Percentiles rank a stretch among this genome's conserved stretches.
Evolutionary conservation across 2,329 filamentous ascomycete genomes (phyloP).

Genomic region (Nannizziopsis barbatae): DNA sequence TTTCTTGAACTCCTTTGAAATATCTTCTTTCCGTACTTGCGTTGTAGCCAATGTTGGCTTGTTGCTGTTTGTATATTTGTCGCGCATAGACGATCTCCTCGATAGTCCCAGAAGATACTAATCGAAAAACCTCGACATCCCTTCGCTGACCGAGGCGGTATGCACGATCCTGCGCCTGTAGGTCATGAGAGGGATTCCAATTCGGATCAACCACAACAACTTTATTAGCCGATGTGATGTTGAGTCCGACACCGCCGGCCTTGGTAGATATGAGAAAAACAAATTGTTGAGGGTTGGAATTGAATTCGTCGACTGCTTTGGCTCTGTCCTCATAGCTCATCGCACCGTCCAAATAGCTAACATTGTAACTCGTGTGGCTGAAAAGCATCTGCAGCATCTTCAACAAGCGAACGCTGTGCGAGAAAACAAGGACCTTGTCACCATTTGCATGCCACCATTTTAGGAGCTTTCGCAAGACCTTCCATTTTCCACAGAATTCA

Average conservation of each 20-base stretch:
- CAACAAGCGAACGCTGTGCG: constrained; percentile 75
- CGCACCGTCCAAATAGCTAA: constrained; percentile 80
- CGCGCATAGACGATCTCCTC: constrained; percentile 95
- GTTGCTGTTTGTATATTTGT: constrained; percentile 98
- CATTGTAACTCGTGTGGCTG: constrained; percentile 75
- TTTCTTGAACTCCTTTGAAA: constrained; percentile 86
- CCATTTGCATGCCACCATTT: constrained; percentile 81
- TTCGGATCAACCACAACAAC: constrained; percentile 95
- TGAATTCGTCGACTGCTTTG: constrained; percentile 77
- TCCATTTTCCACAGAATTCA: constrained; percentile 96
- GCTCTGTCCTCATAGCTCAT: constrained; percentile 76
- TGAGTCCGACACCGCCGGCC: constrained; percentile 84
- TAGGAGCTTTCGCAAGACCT: constrained; percentile 72
- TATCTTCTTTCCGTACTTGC: constrained; percentile 87
- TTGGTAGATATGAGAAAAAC: constrained; percentile 93
- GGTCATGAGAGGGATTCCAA: constrained; percentile 91
- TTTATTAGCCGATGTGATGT: constrained; percentile 96
- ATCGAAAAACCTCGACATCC: constrained; percentile 88
- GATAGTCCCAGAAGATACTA: constrained; percentile 83
- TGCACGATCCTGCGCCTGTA: constrained; percentile 91
- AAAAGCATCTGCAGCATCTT: constrained; percentile 78
- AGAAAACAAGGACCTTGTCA: constrained; percentile 93
- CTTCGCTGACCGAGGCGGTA: constrained; percentile 89
- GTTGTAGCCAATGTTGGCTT: constrained; percentile 93
- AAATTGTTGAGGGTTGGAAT: constrained; percentile 74